phyloP scores from a whole-genome alignment of 2,329 filamentous ascomycete species.

The Aspergillus melleus region DNA sequence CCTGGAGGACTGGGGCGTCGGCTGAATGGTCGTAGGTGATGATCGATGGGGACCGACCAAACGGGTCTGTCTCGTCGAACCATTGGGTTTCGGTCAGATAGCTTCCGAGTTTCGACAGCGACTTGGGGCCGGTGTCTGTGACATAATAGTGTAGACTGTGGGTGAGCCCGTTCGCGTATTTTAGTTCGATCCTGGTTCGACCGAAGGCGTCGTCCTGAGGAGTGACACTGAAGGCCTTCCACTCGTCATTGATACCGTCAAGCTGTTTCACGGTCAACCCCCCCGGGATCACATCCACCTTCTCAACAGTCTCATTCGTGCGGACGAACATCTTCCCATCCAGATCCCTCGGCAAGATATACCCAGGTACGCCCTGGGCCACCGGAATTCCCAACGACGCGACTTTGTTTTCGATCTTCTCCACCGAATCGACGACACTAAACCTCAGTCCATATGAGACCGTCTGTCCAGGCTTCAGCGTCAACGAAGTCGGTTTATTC shows the following conservation, averaged over 20 bases:
- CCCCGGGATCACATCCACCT: neutral
- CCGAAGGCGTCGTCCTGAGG: conserved; percentile 51
- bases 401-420: conserved; percentile 51
- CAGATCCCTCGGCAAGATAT: conserved; percentile 52
- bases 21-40: conserved; percentile 55
- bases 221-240: conserved; percentile 38
- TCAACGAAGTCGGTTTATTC: conserved; percentile 54
- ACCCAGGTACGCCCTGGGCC: conserved; percentile 53
- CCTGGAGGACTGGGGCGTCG: conserved; percentile 40
- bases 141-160: conserved; percentile 61
- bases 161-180: conserved; percentile 48
- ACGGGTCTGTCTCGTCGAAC: conserved; percentile 56
- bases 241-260: neutral
- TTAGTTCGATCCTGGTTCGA: conserved; percentile 49
- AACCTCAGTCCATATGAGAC: conserved; percentile 55
- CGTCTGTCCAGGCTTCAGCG: conserved; percentile 46
- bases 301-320: conserved; percentile 24
- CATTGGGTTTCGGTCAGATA: conserved; percentile 58
- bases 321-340: conserved; percentile 50
- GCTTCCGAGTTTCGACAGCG: conserved; percentile 49
- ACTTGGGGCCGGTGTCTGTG: conserved; percentile 48
- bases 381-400: conserved; percentile 47
- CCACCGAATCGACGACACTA: conserved; percentile 48
- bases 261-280: neutral
- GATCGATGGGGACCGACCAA: conserved; percentile 55